Evolutionary conservation across 1,284 basidiomycete genomes (phyloP).

Genomic region (Austroboletus novae-zelandiae): DNA sequence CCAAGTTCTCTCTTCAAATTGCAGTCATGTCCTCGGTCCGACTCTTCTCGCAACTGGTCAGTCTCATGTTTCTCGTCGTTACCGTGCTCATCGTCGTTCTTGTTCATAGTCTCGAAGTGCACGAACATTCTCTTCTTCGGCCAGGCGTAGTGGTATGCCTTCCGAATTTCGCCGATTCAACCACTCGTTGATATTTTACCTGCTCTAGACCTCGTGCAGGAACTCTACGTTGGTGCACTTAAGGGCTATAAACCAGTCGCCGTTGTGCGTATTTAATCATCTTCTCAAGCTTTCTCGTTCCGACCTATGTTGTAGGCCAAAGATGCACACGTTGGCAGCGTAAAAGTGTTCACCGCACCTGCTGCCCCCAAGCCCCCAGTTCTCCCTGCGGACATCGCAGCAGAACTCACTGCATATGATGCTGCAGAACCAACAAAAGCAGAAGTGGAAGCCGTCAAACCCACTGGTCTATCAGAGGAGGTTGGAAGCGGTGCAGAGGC

Average conservation of each 20-base stretch:
- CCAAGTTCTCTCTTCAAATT: constrained; percentile 17
- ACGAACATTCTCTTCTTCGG: constrained; percentile 29
- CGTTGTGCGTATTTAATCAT: constrained; percentile 41
- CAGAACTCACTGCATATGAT: constrained; percentile 82
- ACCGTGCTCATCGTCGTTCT: constrained; percentile 3
- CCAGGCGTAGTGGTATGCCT: constrained; percentile 23
- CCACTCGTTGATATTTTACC: background rate
- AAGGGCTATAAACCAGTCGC: constrained; percentile 81
- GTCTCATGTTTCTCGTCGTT: background rate
- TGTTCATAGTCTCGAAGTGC: constrained; percentile 22
- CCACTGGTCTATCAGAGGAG: constrained; percentile 32
- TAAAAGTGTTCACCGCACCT: constrained; percentile 74
- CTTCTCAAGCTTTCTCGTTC: background rate
- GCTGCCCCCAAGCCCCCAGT: constrained; percentile 65
- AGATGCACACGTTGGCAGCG: constrained; percentile 80
- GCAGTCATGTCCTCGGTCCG: constrained; percentile 32
- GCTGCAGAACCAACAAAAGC: constrained; percentile 67
- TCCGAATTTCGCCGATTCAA: constrained; percentile 31
- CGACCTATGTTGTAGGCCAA: constrained; percentile 51
- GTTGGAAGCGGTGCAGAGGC: constrained; percentile 50
- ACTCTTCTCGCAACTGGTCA: constrained; percentile 29
- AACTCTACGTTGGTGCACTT: constrained; percentile 88
- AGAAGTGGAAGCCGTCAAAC: constrained; percentile 28
- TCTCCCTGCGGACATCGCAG: constrained; percentile 75
- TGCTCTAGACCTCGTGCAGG: constrained; percentile 84